Conservation (phyloP, 768 basidiomycete genomes). For the Naganishia antarctica region DNA sequence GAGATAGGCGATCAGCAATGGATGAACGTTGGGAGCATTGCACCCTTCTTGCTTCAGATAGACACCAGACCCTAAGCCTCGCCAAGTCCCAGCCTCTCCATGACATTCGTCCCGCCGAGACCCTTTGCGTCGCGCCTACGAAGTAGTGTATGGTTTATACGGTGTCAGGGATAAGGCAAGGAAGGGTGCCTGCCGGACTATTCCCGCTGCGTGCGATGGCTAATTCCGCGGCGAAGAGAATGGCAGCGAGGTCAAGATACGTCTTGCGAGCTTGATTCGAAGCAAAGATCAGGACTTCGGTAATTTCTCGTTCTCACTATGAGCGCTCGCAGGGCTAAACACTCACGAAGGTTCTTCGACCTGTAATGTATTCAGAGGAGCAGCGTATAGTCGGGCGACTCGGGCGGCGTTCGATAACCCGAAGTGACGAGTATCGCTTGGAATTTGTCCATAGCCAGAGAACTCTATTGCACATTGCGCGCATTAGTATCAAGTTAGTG, state of each 20-base stretch:
- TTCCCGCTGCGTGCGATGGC: conserved; percentile 61
- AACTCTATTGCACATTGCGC: conserved; percentile 60
- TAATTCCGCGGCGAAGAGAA: conserved; percentile 59
- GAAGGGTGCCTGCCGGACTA: conserved; percentile 54
- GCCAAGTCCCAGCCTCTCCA: conserved; percentile 58
- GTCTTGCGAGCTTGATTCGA: conserved; percentile 55
- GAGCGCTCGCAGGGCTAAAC: not conserved
- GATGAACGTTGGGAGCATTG: no score
- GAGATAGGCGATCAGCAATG: no score
- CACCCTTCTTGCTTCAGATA: conserved; percentile 66
- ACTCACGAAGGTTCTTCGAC: conserved; percentile 60
- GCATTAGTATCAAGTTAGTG: not conserved
- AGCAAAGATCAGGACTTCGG: not conserved
- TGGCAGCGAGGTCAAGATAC: conserved; percentile 67
- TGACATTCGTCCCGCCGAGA: conserved; percentile 55
- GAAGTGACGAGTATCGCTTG: conserved; percentile 69
- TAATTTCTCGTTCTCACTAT: conserved; percentile 39
- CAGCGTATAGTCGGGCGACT: conserved; percentile 62
- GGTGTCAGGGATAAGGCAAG: conserved; percentile 53
- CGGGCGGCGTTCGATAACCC: conserved; percentile 70
- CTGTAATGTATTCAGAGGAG: conserved; percentile 78
- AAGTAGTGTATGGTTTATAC: conserved; percentile 59
- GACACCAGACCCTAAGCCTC: conserved; percentile 69
- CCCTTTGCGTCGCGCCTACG: conserved; percentile 58
- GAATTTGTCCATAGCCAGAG: conserved; percentile 77